Percentiles rank a stretch among this genome's conserved stretches.
Evolutionary conservation across 202 grass and related monocot genomes (phyloP).

Genomic region (Panicum virgatum): DNA sequence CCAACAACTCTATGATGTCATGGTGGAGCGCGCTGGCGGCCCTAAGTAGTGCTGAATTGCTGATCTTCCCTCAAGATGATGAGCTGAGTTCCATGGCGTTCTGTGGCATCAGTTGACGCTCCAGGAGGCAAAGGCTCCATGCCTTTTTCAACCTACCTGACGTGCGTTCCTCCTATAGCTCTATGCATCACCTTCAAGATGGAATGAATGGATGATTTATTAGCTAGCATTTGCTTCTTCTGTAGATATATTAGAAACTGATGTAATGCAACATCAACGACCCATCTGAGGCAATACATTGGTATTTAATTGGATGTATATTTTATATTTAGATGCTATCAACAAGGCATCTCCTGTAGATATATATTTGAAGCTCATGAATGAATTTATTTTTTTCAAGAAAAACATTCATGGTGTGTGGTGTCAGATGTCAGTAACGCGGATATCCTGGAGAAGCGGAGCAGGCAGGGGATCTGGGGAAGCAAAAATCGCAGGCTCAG

Average conservation of each 20-base stretch:
- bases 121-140: not conserved
- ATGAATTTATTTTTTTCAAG: no score
- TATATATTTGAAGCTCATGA: no score
- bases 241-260: not conserved
- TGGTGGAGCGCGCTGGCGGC: slow-evolving; percentile 81
- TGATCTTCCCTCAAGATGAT: not conserved
- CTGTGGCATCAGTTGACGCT: not conserved
- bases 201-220: not conserved
- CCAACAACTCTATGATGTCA: slow-evolving; percentile 73
- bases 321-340: not conserved
- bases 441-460: no score
- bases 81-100: not conserved
- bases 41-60: slow-evolving; percentile 49
- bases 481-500: not conserved
- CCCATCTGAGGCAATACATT: not conserved
- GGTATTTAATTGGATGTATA: not conserved
- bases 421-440: no score
- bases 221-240: not conserved
- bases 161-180: not conserved
- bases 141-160: not conserved
- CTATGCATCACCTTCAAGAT: not conserved
- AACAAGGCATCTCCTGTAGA: not conserved
- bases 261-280: not conserved
- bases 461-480: not conserved
- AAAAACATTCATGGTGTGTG: no score